These are phyloP conservation scores for Chytriomyces sp. DNA, from an alignment of 192 early-diverging fungal species.

Conservation along the genomic window DNA sequence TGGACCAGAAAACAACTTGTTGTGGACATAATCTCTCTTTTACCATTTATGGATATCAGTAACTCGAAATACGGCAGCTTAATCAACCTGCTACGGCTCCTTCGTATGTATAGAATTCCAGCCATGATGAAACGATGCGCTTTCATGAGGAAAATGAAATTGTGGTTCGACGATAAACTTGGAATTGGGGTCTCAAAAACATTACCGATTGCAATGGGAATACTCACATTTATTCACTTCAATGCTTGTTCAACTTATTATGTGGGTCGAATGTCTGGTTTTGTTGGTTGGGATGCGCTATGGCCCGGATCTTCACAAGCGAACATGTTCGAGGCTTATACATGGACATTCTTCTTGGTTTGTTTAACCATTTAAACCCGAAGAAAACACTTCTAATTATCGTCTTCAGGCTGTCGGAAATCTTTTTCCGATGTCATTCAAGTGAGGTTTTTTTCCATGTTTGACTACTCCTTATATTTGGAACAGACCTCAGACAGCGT, in stretches of 20 bases:
- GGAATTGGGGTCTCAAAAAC: slow-evolving; percentile 12
- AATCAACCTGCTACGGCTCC: background rate
- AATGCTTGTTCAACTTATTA: slow-evolving; percentile 28
- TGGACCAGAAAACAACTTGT: background rate
- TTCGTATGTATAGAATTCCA: background rate
- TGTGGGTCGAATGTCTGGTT: slow-evolving; percentile 7
- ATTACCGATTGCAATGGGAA: background rate
- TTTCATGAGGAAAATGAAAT: background rate
- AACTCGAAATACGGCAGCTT: background rate
- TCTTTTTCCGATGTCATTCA: slow-evolving; percentile 28
- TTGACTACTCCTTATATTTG: background rate
- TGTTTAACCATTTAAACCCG: background rate
- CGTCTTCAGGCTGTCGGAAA: slow-evolving; percentile 28
- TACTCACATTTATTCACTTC: slow-evolving; percentile 28
- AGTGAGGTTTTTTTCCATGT: background rate
- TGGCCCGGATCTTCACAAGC: background rate
- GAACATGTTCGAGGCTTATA: background rate
- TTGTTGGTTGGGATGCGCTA: background rate
- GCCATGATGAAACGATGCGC: background rate
- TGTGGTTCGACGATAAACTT: background rate
- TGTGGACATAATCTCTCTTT: slow-evolving; percentile 9
- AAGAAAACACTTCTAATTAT: background rate
- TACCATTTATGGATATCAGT: slow-evolving; percentile 16
- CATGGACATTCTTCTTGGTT: slow-evolving; percentile 14
- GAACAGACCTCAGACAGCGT: slow-evolving; percentile 7